phyloP scores from a whole-genome alignment of 768 basidiomycete genomes.

The Glaciozyma antarctica region DNA sequence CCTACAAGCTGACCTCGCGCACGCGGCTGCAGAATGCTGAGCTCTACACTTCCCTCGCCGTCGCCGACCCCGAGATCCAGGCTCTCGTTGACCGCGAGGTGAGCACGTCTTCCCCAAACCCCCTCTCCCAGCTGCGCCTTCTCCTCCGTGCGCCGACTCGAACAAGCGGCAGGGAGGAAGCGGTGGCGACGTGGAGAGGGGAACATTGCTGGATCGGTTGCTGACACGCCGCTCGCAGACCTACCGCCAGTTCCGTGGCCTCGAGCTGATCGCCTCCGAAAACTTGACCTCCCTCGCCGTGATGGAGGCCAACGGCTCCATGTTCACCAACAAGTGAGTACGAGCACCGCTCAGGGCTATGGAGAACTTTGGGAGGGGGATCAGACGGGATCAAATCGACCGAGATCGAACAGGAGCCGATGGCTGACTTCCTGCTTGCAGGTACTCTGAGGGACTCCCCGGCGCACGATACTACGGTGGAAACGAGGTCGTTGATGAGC shows the following conservation, averaged over 20 bases:
- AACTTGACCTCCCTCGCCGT: conserved; percentile 91
- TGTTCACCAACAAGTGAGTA: conserved; percentile 83
- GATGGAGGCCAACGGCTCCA: conserved; percentile 98
- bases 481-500: conserved; percentile 89
- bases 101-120: conserved; percentile 6
- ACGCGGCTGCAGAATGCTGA: conserved; percentile 62
- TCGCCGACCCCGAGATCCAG: conserved; percentile 89
- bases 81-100: conserved; percentile 74
- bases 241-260: conserved; percentile 93
- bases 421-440: not conserved
- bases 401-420: conserved; percentile 4
- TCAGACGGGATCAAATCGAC: no score
- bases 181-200: not conserved
- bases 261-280: conserved; percentile 99
- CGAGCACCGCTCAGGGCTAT: not conserved
- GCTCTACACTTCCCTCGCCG: conserved; percentile 74
- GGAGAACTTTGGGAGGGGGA: no score
- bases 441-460: conserved; percentile 93
- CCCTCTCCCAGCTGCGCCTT: not conserved
- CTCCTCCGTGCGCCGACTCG: not conserved
- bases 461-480: conserved; percentile 57
- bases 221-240: conserved; percentile 53
- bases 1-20: not conserved
- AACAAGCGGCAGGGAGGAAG: not conserved
- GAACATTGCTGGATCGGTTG: not conserved